These are phyloP conservation scores for Psilocybe subaeruginosa DNA, from an alignment of 768 basidiomycete genomes.

Conservation along the genomic window DNA sequence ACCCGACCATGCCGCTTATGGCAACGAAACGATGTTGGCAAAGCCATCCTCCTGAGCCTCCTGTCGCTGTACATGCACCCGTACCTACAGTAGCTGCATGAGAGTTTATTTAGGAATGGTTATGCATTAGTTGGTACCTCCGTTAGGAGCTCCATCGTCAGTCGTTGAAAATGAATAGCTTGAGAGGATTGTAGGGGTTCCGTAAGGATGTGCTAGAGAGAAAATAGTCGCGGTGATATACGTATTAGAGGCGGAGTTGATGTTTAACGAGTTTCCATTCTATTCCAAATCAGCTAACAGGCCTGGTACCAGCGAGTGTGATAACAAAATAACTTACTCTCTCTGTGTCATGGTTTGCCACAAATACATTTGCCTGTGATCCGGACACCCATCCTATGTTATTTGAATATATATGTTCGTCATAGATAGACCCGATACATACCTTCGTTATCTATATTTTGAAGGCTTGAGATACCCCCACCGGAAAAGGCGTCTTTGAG, in stretches of 20 bases:
- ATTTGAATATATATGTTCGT: neutral
- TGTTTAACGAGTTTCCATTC: constrained; percentile 58
- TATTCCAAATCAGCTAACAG: constrained; percentile 15
- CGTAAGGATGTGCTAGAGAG: constrained; percentile 69
- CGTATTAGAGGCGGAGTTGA: constrained; percentile 65
- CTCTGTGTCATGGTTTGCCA: constrained; percentile 74
- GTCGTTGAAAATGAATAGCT: constrained; percentile 54
- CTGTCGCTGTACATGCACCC: constrained; percentile 53
- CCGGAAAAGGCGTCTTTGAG: constrained; percentile 54
- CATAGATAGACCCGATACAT: neutral
- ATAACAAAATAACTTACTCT: constrained; percentile 34
- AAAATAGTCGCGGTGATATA: constrained; percentile 64
- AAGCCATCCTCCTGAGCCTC: constrained; percentile 62
- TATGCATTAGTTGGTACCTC: constrained; percentile 32
- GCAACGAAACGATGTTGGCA: constrained; percentile 68
- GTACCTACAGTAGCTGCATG: constrained; percentile 27
- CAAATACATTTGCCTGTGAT: constrained; percentile 61
- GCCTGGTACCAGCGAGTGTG: neutral
- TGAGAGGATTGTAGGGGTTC: constrained; percentile 65
- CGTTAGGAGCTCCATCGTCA: constrained; percentile 65
- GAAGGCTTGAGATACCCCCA: constrained; percentile 52
- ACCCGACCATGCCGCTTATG: constrained; percentile 65
- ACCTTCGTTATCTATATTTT: constrained; percentile 56
- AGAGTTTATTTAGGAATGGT: neutral
- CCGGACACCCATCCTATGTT: constrained; percentile 59